Evolutionary conservation across 495 filamentous ascomycete species (phyloP), one percentile per base, ranked within the genome.

Genomic region (Letharia lupina): DNA sequence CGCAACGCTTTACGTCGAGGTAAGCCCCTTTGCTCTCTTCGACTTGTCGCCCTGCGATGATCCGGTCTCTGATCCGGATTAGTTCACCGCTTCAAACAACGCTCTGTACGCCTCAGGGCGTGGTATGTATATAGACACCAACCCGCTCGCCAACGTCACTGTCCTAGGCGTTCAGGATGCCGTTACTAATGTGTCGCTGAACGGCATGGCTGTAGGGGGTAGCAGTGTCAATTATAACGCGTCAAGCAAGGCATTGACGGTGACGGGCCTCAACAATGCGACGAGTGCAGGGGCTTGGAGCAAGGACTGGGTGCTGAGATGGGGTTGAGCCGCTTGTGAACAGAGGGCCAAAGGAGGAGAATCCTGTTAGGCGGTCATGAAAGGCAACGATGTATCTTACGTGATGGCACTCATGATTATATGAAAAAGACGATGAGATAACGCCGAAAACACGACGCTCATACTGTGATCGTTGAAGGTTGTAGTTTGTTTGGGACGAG

Each of bases 81-180:
- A 82, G 74, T 89, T 91, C 74, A 72, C 71, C 4, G 84, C 80
- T 1, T 70, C 74, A 12, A 67, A 73, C 11, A 78, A 75, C 0
- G 74, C 77, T 6, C 74, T 91, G 9, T 76, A 74, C 31, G 83
- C 80, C 4, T 70, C 69, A 3, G 75, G 78, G 1, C 63, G 70
- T 10, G 89, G 89, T 0, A 72, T 74, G 2, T 91, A 83, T 75
- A 68, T 75, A 13, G 87, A 91, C 70, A 75, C 66, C 2, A 89
- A 89, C 69, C 74, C 81, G 0, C 76, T 93, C 7, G 82, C 79
- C 1, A 88, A 87, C 65, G 80, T 90, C 59, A 91, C 87, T 0
- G 73, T 93, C 48, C 61, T 91, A 67, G 89, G 89, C n/a, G 78
- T 89, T 3, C 42, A 73, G 13, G 66, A 70, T 15, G 61, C 73